These are phyloP conservation scores for Phlyctochytrium bullatum DNA, from an alignment of 192 early-diverging fungal species.

Conservation along the genomic window DNA sequence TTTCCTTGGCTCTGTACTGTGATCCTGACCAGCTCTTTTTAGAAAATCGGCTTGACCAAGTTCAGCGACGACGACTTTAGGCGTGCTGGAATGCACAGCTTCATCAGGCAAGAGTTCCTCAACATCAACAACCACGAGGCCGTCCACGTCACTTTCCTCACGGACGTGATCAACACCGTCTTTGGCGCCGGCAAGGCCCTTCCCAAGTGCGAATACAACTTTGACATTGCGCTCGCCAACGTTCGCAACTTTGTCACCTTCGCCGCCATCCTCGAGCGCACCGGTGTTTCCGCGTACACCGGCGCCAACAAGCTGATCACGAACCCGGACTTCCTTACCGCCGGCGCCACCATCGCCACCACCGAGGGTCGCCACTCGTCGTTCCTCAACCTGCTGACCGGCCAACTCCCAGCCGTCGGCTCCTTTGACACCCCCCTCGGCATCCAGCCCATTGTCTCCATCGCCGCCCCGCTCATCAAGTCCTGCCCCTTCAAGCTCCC, in stretches of 20 bases:
- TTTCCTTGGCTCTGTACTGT: no score
- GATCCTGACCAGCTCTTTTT: no score
- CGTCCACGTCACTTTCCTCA: conserved; percentile 35
- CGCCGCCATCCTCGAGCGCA: conserved; percentile 46
- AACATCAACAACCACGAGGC: conserved; percentile 31
- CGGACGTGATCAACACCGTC: conserved; percentile 20
- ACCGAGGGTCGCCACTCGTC: conserved; percentile 55
- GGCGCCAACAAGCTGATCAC: conserved; percentile 42
- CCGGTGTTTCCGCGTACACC: conserved; percentile 52
- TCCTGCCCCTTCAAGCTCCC: conserved; percentile 40
- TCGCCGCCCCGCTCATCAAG: conserved; percentile 49
- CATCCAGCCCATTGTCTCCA: conserved; percentile 37
- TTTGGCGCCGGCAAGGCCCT: conserved; percentile 35
- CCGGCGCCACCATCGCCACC: conserved; percentile 51
- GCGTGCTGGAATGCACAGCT: conserved; percentile 26
- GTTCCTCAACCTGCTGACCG: conserved; percentile 42
- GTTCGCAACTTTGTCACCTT: conserved; percentile 40
- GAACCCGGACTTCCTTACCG: conserved; percentile 40
- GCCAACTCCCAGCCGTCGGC: conserved; percentile 25
- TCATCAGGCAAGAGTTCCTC: conserved; percentile 24
- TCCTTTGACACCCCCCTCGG: conserved; percentile 51
- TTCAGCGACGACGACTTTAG: conserved; percentile 27
- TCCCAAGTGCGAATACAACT: conserved; percentile 40
- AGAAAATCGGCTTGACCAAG: conserved; percentile 15
- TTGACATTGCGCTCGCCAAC: conserved; percentile 28